Conservation (phyloP, 495 filamentous ascomycete genomes). For the Hypomontagnella monticulosa region DNA sequence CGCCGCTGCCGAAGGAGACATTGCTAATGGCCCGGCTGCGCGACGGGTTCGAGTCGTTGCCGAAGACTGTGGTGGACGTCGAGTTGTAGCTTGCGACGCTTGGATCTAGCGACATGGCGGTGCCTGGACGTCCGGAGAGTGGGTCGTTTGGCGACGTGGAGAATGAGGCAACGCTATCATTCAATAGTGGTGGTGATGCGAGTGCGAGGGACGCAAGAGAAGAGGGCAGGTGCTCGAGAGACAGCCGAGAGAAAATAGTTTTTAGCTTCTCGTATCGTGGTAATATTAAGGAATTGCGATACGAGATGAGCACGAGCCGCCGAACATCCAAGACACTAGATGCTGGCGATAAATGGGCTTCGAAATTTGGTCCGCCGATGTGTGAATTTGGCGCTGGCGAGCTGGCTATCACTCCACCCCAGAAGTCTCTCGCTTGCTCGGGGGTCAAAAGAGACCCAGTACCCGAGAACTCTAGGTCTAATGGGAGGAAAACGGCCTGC, state of each 20-base stretch:
- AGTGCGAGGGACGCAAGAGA: slow-evolving; percentile 59
- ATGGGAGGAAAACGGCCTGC: slow-evolving; percentile 92
- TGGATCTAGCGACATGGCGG: slow-evolving; percentile 76
- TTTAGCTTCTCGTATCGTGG: slow-evolving; percentile 86
- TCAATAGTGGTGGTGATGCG: slow-evolving; percentile 49
- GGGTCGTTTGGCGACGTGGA: slow-evolving; percentile 50
- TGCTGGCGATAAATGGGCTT: slow-evolving; percentile 50
- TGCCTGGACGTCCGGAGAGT: slow-evolving; percentile 63
- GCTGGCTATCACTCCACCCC: slow-evolving; percentile 68
- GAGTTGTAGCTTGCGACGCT: slow-evolving; percentile 77
- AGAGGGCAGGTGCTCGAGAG: slow-evolving; percentile 81
- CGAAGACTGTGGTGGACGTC: slow-evolving; percentile 75
- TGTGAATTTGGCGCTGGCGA: slow-evolving; percentile 29
- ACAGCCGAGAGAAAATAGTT: slow-evolving; percentile 88
- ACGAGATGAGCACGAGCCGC: slow-evolving; percentile 85
- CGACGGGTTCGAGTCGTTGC: slow-evolving; percentile 63
- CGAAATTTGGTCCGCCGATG: slow-evolving; percentile 14
- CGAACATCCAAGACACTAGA: slow-evolving; percentile 79
- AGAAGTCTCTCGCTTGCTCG: slow-evolving; percentile 86
- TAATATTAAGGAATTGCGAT: slow-evolving; percentile 87
- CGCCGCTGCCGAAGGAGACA: slow-evolving; percentile 72
- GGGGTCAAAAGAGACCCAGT: slow-evolving; percentile 77
- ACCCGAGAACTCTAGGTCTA: slow-evolving; percentile 94
- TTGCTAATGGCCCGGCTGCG: slow-evolving; percentile 84
- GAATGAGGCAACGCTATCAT: slow-evolving; percentile 56